phyloP scores from a whole-genome alignment of 2,329 filamentous ascomycete species.

The Bertia moriformis region DNA sequence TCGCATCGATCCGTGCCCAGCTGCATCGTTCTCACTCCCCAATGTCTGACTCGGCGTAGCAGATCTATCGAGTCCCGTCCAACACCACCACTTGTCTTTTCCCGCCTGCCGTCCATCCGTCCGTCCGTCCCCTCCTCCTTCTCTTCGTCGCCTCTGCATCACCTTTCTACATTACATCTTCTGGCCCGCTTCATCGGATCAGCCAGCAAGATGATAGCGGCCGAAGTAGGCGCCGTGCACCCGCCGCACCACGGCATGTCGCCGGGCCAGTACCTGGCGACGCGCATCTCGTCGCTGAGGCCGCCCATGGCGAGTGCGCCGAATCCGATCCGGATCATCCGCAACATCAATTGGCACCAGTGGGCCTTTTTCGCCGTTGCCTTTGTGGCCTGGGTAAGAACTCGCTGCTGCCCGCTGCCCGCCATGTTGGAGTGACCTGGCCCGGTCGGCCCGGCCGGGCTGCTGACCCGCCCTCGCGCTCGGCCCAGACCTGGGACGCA shows the following conservation, averaged over 20 bases:
- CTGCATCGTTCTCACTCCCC: too few species aligned
- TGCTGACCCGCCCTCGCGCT: slow-evolving; percentile 8
- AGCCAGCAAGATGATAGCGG: too few species aligned
- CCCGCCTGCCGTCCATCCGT: too few species aligned
- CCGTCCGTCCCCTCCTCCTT: too few species aligned
- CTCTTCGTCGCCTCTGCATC: too few species aligned
- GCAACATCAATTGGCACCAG: slow-evolving; percentile 30
- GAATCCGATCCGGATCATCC: slow-evolving; percentile 34
- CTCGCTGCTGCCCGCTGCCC: slow-evolving; percentile 5
- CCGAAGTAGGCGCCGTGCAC: not conserved
- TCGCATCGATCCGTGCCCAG: too few species aligned
- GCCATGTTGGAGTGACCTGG: slow-evolving; percentile 10
- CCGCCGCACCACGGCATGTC: slow-evolving; percentile 20
- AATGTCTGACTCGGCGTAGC: too few species aligned
- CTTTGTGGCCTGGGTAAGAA: slow-evolving; percentile 37
- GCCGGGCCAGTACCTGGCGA: slow-evolving; percentile 26
- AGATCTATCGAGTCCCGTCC: too few species aligned
- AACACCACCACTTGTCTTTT: too few species aligned
- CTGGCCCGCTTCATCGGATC: too few species aligned
- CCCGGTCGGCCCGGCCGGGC: slow-evolving; percentile 1
- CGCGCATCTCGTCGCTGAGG: slow-evolving; percentile 38
- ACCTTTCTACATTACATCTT: too few species aligned
- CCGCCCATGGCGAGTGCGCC: slow-evolving; percentile 37
- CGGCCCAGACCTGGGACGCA: slow-evolving; percentile 21
- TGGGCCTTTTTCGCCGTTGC: slow-evolving; percentile 41